These are phyloP conservation scores for Yarrowia osloensis DNA, from an alignment of 805 yeast species.

Conservation along the genomic window DNA sequence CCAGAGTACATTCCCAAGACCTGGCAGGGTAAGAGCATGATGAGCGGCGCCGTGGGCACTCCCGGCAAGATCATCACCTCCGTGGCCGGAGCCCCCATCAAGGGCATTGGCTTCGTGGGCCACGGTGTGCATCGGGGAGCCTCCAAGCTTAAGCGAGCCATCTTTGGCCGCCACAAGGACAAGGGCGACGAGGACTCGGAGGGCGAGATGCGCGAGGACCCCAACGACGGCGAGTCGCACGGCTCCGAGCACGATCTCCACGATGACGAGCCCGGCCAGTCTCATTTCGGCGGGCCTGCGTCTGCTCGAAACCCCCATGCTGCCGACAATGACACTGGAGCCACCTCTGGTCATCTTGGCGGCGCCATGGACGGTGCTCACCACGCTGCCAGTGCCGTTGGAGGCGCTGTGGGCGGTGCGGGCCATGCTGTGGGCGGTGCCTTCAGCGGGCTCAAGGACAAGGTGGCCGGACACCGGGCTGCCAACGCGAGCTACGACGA, in stretches of 20 bases:
- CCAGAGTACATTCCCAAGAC: constrained; percentile 60
- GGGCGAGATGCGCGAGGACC: neutral
- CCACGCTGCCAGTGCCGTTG: constrained; percentile 43
- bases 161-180: constrained; percentile 38
- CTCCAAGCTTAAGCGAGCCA: constrained; percentile 29
- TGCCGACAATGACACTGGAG: constrained; percentile 14
- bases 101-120: constrained; percentile 54
- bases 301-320: constrained; percentile 29
- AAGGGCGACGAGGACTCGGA: constrained; percentile 9
- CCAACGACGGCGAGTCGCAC: neutral
- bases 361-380: constrained; percentile 47
- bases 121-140: constrained; percentile 42
- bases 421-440: constrained; percentile 35
- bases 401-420: constrained; percentile 48
- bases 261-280: neutral
- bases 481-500: constrained; percentile 17
- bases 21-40: constrained; percentile 36
- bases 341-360: constrained; percentile 40
- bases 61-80: constrained; percentile 49
- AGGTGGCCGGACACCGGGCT: constrained; percentile 31
- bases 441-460: constrained; percentile 25
- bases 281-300: constrained; percentile 20
- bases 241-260: constrained; percentile 17
- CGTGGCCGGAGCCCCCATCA: constrained; percentile 53
- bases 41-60: constrained; percentile 38